These are phyloP conservation scores for Xerocomus brunneocitrinus DNA, from an alignment of 768 basidiomycete species.

Conservation along the genomic window DNA sequence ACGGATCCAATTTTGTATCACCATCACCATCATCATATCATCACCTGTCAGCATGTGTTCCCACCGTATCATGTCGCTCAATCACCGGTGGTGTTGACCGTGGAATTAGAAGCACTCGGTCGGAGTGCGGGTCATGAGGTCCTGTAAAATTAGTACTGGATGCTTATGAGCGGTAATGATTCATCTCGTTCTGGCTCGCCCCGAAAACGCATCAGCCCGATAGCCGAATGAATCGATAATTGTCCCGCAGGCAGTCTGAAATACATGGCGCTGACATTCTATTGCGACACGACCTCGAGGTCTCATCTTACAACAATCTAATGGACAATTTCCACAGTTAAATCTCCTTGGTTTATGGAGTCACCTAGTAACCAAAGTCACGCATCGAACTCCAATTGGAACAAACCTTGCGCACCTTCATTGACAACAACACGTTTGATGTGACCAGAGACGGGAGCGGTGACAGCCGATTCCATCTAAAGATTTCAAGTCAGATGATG, in stretches of 20 bases:
- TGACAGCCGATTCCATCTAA: conserved; percentile 97
- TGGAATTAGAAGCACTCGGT: conserved; percentile 9
- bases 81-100: conserved; percentile 2
- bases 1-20: conserved; percentile 3
- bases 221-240: conserved; percentile 1
- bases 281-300: conserved; percentile 11
- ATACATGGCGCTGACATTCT: conserved; percentile 17
- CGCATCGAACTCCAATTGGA: neutral
- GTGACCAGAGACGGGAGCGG: conserved; percentile 94
- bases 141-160: conserved; percentile 6
- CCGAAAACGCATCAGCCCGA: neutral
- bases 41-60: conserved; percentile 9
- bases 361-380: conserved; percentile 53
- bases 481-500: conserved; percentile 18
- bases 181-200: neutral
- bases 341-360: conserved; percentile 91
- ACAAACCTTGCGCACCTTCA: conserved; percentile 52
- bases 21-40: conserved; percentile 1
- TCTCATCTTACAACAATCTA: conserved; percentile 27
- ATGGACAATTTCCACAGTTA: conserved; percentile 84
- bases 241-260: conserved; percentile 12
- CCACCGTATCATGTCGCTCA: conserved; percentile 15
- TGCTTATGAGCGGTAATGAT: conserved; percentile 11
- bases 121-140: conserved; percentile 8
- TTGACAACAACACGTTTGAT: conserved; percentile 90